A percentile compares a stretch with the other conserved stretches of the same genome.
Conservation (phyloP, 2,329 filamentous ascomycete species). For the Penicillium paneum region DNA sequence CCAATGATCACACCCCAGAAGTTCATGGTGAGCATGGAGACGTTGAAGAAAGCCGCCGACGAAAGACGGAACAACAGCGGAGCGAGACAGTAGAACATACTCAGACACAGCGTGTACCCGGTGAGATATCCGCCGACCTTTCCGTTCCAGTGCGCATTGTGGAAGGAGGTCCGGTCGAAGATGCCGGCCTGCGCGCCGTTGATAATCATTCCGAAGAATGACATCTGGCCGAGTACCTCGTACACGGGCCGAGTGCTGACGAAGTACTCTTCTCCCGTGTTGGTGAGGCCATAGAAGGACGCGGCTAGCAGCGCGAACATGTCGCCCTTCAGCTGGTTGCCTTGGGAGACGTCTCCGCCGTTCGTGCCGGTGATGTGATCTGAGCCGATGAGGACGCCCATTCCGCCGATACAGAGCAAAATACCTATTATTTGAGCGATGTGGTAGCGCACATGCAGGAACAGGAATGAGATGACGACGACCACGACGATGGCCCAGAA, state of each 20-base stretch:
- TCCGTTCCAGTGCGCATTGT: slow-evolving; percentile 61
- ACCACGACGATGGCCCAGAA: slow-evolving; percentile 98
- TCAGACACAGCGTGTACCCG: slow-evolving; percentile 83
- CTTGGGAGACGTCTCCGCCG: slow-evolving; percentile 55
- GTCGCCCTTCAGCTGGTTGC: slow-evolving; percentile 83
- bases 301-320: slow-evolving; percentile 87
- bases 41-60: slow-evolving; percentile 93
- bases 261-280: slow-evolving; percentile 92
- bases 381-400: slow-evolving; percentile 78
- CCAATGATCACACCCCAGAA: slow-evolving; percentile 98
- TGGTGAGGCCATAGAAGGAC: slow-evolving; percentile 84
- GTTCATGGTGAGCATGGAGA: slow-evolving; percentile 86
- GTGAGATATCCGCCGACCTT: slow-evolving; percentile 74
- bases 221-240: slow-evolving; percentile 89
- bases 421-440: slow-evolving; percentile 81
- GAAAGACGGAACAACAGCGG: slow-evolving; percentile 87
- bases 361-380: slow-evolving; percentile 78
- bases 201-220: slow-evolving; percentile 83
- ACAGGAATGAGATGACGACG: slow-evolving; percentile 74
- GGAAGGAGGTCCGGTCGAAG: slow-evolving; percentile 77
- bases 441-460: slow-evolving; percentile 88
- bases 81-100: slow-evolving; percentile 81
- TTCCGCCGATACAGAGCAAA: slow-evolving; percentile 83
- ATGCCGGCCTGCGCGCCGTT: slow-evolving; percentile 88
- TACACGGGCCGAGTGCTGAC: slow-evolving; percentile 83